Base-by-base conservation (phyloP, 441 rosid species). In the Isatis lusitanica region DNA sequence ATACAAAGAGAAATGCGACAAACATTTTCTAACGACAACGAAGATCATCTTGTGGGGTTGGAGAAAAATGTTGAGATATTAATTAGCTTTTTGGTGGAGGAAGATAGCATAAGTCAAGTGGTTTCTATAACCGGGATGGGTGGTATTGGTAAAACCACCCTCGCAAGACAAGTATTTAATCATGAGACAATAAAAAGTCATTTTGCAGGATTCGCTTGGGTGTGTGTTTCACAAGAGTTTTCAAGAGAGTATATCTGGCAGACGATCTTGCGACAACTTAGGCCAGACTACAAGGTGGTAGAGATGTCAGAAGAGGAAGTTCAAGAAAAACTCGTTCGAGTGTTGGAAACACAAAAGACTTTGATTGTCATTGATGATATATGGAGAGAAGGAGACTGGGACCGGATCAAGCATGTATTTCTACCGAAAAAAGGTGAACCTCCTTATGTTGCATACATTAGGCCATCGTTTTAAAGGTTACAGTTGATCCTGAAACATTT, bases 131-230 rank as follows among this genome's bases (percentile, higher is more conserved):
- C 7, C 1, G 36, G 36, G 7, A 33, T 33, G 52, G 52, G 52
- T 2, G 52, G 52, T 16, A 1, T 47, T 47, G 52, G 52, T 47
- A 47, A 47, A 17, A 47, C 24, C 11, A 47, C 52, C 9, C 52
- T 47, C 11, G 24, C 52, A 16, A 16, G 52, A 17, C 26, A 47
- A 47, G 67, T 63, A 35, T 75, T 57, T 28, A 48, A 76, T 9
- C 78, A 78, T 5, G 56, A 46, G 4, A 15, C 12, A 1, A 62
- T 74, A 0, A 67, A 66, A 43, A 2, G 6, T 33, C 31, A 55
- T 18, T 81, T 75, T 52, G 44, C 53, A 9, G 0, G 72, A 35
- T 18, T 79, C 0, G 78, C 71, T 2, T 74, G 82, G 82, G 79
- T 73, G 0, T 78, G 73, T 66, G 47, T 81, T 8, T 81, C 84